Evolutionary conservation across 1,139 yeast species (phyloP).

Genomic region (Candida gigantensis): DNA sequence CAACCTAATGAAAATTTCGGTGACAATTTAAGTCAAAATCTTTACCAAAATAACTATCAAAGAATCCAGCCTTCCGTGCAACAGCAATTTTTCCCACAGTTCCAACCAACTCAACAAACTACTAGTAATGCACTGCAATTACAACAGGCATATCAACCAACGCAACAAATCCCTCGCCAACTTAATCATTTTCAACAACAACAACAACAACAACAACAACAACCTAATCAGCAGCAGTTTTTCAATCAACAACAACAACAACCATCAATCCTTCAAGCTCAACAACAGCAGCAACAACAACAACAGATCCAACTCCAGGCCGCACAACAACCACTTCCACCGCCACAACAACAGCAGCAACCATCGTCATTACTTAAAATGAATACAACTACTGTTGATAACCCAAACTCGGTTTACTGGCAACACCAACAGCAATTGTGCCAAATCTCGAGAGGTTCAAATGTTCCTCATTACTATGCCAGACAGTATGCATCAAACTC

Average conservation of each 20-base stretch:
- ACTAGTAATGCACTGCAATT: conserved; percentile 24
- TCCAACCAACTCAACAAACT: conserved; percentile 24
- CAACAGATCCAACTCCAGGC: conserved; percentile 15
- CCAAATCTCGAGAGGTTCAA: conserved; percentile 73
- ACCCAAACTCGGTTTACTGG: conserved; percentile 68
- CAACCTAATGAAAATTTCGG: conserved; percentile 26
- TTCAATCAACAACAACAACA: conserved; percentile 23
- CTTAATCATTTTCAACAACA: conserved; percentile 24
- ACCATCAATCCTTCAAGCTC: conserved; percentile 14
- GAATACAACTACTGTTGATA: conserved; percentile 43
- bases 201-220: conserved; percentile 25
- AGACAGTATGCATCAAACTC: conserved; percentile 88
- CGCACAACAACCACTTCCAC: too few species aligned
- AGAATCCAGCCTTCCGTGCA: conserved; percentile 30
- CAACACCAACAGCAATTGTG: conserved; percentile 84
- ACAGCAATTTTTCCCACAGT: conserved; percentile 26
- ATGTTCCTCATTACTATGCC: conserved; percentile 84
- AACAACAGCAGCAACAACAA: conserved; percentile 22
- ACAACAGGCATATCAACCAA: conserved; percentile 27
- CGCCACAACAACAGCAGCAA: too few species aligned
- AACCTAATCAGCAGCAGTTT: conserved; percentile 21
- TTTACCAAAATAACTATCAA: conserved; percentile 32
- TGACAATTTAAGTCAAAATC: conserved; percentile 36
- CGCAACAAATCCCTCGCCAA: conserved; percentile 25
- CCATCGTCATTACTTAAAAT: conserved; percentile 26